These are phyloP conservation scores for Pestalotiopsis sp. DNA, from an alignment of 2,329 filamentous ascomycete genomes.

Conservation along the genomic window DNA sequence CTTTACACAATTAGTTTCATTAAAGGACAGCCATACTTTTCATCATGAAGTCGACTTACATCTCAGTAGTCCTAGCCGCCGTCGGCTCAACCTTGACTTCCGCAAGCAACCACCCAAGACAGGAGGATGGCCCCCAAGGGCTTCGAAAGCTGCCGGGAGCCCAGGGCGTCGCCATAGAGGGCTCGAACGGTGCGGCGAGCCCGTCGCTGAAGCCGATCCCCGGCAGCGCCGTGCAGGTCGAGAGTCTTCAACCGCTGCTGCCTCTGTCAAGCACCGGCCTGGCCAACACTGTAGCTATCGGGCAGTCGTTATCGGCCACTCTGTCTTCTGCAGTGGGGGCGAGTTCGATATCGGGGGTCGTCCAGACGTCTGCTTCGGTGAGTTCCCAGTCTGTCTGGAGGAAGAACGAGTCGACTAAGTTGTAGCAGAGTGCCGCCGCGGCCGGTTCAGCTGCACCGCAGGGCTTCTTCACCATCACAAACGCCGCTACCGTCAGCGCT, in stretches of 20 bases:
- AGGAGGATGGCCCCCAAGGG: background rate
- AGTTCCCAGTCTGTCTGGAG: background rate
- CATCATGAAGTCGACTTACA: background rate
- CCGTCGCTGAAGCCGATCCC: conserved; percentile 1
- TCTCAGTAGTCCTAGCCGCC: conserved; percentile 5
- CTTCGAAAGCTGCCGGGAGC: background rate
- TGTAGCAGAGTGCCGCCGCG: background rate
- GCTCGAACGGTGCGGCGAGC: background rate
- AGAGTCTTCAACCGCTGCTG: conserved; percentile 2
- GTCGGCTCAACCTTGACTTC: background rate
- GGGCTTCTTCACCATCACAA: conserved; percentile 4
- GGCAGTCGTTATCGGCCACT: background rate
- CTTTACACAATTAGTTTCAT: background rate
- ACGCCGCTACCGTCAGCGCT: background rate
- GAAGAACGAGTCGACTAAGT: background rate
- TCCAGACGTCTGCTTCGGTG: background rate
- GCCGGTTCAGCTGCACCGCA: background rate
- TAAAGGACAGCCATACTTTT: background rate
- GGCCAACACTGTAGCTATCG: background rate
- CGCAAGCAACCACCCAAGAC: background rate
- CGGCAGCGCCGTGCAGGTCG: conserved; percentile 5
- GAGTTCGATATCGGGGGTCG: background rate
- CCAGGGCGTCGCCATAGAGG: background rate
- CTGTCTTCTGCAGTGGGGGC: background rate
- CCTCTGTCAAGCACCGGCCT: conserved; percentile 2